phyloP scores from a whole-genome alignment of 2,329 filamentous ascomycete species.

The Pestalotiopsis sp. region DNA sequence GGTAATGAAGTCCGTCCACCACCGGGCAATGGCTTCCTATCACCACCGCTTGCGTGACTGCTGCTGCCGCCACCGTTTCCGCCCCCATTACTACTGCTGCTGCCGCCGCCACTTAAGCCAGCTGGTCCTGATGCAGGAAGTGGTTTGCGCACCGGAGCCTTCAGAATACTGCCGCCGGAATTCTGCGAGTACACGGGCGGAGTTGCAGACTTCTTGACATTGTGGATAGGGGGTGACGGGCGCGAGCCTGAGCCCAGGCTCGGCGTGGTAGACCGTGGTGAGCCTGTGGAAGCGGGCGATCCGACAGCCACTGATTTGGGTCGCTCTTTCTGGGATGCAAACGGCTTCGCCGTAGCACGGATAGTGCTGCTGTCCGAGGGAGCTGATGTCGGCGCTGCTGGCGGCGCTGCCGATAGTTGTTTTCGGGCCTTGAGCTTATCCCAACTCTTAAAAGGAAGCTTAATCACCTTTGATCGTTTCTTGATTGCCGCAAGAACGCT shows the following conservation, averaged over 20 bases:
- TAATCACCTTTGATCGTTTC: slow-evolving; percentile 24
- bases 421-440: slow-evolving; percentile 23
- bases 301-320: slow-evolving; percentile 7
- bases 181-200: slow-evolving; percentile 13
- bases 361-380: slow-evolving; percentile 26
- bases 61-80: neutral
- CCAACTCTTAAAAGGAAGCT: slow-evolving; percentile 31
- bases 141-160: slow-evolving; percentile 16
- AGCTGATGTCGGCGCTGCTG: neutral
- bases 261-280: neutral
- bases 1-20: slow-evolving; percentile 8
- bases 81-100: neutral
- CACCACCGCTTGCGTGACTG: neutral
- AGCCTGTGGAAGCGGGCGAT: neutral
- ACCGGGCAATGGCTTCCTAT: slow-evolving; percentile 23
- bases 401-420: neutral
- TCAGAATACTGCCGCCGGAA: slow-evolving; percentile 15
- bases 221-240: slow-evolving; percentile 16
- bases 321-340: slow-evolving; percentile 19
- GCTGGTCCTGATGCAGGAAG: slow-evolving; percentile 7
- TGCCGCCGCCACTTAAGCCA: neutral
- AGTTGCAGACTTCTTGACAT: slow-evolving; percentile 12
- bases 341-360: slow-evolving; percentile 30
- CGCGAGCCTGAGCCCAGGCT: neutral
- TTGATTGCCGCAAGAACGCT: slow-evolving; percentile 19